Conservation (phyloP, 2,329 filamentous ascomycete genomes). For the Fusarium nematophilum region DNA sequence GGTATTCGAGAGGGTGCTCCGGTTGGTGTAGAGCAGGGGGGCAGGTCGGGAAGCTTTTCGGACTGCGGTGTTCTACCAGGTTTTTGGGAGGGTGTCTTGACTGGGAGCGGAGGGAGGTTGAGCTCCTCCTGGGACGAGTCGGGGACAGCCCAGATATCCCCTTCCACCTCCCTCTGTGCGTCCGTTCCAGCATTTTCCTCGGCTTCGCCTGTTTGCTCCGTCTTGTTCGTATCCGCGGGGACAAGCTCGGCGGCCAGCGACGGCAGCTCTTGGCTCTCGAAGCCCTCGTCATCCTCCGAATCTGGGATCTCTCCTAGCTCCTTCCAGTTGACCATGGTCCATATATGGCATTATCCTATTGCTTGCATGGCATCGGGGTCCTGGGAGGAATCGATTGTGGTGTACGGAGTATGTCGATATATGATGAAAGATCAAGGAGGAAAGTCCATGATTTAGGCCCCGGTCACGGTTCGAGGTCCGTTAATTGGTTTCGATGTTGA, state of each 20-base stretch:
- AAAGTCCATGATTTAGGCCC: conserved; percentile 18
- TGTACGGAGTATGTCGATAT: not conserved
- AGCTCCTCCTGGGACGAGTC: conserved; percentile 49
- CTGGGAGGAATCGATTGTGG: not conserved
- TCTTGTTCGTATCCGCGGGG: conserved; percentile 8
- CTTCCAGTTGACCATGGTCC: conserved; percentile 60
- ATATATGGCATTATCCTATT: conserved; percentile 44
- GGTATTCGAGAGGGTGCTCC: not conserved
- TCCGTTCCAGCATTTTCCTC: not conserved
- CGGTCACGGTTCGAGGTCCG: conserved; percentile 16
- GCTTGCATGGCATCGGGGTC: conserved; percentile 16
- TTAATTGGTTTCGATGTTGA: conserved; percentile 33
- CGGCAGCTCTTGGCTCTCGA: conserved; percentile 51
- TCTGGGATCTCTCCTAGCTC: conserved; percentile 63
- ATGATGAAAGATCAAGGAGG: conserved; percentile 2
- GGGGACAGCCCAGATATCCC: conserved; percentile 53
- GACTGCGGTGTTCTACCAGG: conserved; percentile 6
- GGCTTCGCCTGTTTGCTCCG: not conserved
- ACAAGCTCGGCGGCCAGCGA: conserved; percentile 6
- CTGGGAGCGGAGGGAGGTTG: not conserved
- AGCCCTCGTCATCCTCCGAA: conserved; percentile 61
- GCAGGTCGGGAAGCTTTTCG: not conserved
- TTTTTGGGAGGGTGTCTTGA: conserved; percentile 11
- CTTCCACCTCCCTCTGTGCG: conserved; percentile 17
- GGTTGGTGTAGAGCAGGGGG: no score